phyloP scores from a whole-genome alignment of 495 filamentous ascomycete species.

The Xylaria sp. region DNA sequence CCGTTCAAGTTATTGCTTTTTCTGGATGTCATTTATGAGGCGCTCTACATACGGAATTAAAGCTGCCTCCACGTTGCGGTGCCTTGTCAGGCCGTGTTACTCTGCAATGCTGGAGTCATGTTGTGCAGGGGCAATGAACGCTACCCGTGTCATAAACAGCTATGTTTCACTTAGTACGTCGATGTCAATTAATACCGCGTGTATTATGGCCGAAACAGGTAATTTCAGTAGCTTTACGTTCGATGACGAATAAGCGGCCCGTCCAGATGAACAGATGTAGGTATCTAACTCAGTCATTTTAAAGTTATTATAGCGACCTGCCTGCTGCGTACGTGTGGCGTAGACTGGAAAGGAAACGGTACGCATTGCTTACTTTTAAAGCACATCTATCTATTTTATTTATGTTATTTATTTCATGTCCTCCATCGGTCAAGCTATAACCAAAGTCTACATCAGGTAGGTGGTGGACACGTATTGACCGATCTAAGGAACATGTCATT shows the following conservation, averaged over 20 bases:
- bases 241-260: neutral
- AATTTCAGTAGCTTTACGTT: neutral
- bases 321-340: no score
- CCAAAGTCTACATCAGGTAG: neutral
- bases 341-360: no score
- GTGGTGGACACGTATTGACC: neutral
- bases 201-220: neutral
- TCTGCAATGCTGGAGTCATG: neutral
- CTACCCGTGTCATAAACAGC: neutral
- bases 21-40: neutral
- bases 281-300: neutral
- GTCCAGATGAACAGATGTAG: neutral
- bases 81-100: constrained; percentile 3
- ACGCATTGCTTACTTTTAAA: neutral
- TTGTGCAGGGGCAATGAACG: neutral
- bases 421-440: neutral
- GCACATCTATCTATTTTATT: no score
- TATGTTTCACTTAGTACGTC: neutral
- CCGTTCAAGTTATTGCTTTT: neutral
- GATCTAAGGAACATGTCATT: neutral
- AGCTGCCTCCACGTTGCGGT: neutral
- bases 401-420: neutral
- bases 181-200: neutral
- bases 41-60: neutral
- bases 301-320: no score